Conservation (phyloP, 495 filamentous ascomycete genomes). For the Lophium mytilinum region DNA sequence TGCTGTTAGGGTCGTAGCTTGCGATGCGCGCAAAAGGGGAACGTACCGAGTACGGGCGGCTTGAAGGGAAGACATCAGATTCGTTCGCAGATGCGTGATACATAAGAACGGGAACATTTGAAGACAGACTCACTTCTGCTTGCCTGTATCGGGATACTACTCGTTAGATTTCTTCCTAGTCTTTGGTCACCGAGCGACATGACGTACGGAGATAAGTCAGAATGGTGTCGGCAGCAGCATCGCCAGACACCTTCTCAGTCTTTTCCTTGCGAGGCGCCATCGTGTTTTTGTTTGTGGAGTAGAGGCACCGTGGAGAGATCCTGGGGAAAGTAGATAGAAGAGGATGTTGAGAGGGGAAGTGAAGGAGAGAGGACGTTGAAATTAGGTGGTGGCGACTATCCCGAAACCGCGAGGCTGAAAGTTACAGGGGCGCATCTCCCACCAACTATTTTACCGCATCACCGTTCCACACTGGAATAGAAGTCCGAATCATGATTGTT, state of each 20-base stretch:
- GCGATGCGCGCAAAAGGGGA: background rate
- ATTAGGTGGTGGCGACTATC: background rate
- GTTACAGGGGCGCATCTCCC: no score
- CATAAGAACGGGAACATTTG: background rate
- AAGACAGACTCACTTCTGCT: constrained; percentile 45
- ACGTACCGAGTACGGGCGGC: constrained; percentile 55
- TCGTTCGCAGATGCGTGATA: background rate
- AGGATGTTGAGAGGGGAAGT: background rate
- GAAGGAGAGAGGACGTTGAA: background rate
- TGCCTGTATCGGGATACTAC: constrained; percentile 31
- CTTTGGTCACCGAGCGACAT: background rate
- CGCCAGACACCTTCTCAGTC: constrained; percentile 34
- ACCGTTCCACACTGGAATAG: no score
- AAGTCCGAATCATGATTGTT: no score
- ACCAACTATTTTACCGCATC: no score
- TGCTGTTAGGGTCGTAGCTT: constrained; percentile 21
- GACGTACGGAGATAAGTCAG: constrained; percentile 53
- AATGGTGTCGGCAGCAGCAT: constrained; percentile 39
- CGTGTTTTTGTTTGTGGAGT: background rate
- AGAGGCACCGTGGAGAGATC: background rate
- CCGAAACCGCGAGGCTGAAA: no score
- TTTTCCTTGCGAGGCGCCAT: constrained; percentile 51
- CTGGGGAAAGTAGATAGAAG: background rate
- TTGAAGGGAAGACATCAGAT: constrained; percentile 15
- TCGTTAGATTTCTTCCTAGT: no score